Base-by-base conservation (phyloP, 768 basidiomycete genomes). In the Tylopilus vinaceipallidus region DNA sequence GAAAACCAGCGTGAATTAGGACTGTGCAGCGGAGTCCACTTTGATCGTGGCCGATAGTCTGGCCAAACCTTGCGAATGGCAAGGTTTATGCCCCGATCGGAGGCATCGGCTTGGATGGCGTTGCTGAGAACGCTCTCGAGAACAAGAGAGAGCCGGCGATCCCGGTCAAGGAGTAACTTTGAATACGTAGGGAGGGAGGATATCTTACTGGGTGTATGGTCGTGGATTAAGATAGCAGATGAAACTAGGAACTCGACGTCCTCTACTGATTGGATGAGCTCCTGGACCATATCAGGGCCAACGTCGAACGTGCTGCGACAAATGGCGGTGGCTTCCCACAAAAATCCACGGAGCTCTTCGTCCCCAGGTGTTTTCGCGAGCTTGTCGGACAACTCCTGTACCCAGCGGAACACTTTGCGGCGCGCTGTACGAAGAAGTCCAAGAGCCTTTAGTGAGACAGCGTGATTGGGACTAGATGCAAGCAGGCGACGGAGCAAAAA, bases 271-370 rank as follows among this genome's bases (percentile, higher is more conserved):
- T 17, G 17, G n/a, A 73, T 49, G 2, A 68, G 44, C 9, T 16
- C n/a, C 1, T 11, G 41, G 5, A 49, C 27, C 35, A 56, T 17
- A 0, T 32, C 22, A 3, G 50, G 30, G 29, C 58, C 64, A 0
- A 68, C 65, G 30, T 72, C 56, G n/a, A 65, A 66, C 0, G 56
- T 65, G 17, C 63, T 58, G 17, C 76, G 65, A 55, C 77, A 78
- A 14, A 66, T 65, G 2, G 64, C 60, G 1, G 74, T 75, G 27
- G 69, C 62, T 39, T 73, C 71, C 26, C 69, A 63, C 22, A 74
- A 53, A 14, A 60, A 64, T 10, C 45, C 48, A 33, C 61, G 56
- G 17, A 55, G 23, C 2, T 63, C 58, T 7, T 55, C 44, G n/a
- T 58, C 55, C 7, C 42, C 52, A 3, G 37, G 41, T 17, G 52